Evolutionary conservation across 257 asterid species (phyloP), one percentile per base, ranked within the genome.

Genomic region (Hygrophila difformis): DNA sequence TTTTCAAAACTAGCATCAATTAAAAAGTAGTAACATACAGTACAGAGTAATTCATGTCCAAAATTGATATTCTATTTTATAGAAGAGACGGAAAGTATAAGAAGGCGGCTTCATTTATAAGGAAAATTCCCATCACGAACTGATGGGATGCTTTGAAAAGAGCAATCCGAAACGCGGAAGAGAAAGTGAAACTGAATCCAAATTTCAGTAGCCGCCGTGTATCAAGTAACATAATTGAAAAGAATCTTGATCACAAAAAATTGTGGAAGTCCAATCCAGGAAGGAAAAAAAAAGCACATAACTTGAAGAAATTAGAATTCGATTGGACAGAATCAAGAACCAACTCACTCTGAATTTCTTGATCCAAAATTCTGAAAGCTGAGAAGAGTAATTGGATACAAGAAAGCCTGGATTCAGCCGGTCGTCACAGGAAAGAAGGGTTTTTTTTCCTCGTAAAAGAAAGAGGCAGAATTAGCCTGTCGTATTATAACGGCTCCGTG

Each of bases 401-500:
- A 6, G 16, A 12, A 35, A 12, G 16, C 1, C 3, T 19, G 14
- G 7, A 2, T 24, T 13, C 33, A 24, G 29, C 29, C 9, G 13
- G 42, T 62, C 57, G 47, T 47, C 29, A 24, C 29, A 12, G 26
- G 37, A 29, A 18, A 29, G 26, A 54, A 19, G 0, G 12, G 8
- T 28, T 21, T 45, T 35, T 43, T 41, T 16, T 20, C 49, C 36
- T 47, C 44, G 14, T n/a, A n/a, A n/a, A 39, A 39, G 22, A 17
- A 16, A 45, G 55, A 29, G 26, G 17, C 40, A 16, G 18, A n/a
- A 33, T 33, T 6, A 7, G 2, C 23, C 14, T 26, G 46, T 24
- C 37, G 15, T 47, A 41, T 52, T 2, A 21, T 62, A 76, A 69
- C 77, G 84, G 84, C 61, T 68, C 44, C 56, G 35, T 59, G 59